A percentile compares a stretch with the other conserved stretches of the same genome.
phyloP scores from a whole-genome alignment of 768 basidiomycete species.

The Hygrocybe coccinea region DNA sequence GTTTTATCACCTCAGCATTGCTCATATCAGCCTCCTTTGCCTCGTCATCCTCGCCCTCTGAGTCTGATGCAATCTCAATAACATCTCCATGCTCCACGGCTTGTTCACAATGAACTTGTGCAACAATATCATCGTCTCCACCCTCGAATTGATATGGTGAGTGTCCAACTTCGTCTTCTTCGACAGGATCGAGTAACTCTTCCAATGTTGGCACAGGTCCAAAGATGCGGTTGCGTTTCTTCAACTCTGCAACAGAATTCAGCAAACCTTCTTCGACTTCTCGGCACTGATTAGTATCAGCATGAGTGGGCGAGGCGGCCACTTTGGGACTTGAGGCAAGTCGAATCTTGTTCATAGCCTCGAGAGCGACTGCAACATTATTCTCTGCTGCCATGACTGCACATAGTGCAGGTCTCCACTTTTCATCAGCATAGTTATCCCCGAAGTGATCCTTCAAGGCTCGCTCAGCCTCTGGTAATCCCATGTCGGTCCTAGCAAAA shows the following conservation, averaged over 20 bases:
- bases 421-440: conserved; percentile 8
- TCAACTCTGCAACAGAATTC: conserved; percentile 13
- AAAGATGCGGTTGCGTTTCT: conserved; percentile 12
- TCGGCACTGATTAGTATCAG: conserved; percentile 6
- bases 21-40: neutral
- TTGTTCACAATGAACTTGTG: conserved; percentile 11
- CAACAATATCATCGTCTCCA: conserved; percentile 9
- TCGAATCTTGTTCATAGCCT: conserved; percentile 3
- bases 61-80: conserved; percentile 1
- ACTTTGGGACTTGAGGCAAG: too few relatives aligned
- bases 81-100: neutral
- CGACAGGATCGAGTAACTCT: conserved; percentile 13
- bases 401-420: conserved; percentile 14
- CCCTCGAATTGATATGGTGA: conserved; percentile 4
- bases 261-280: conserved; percentile 12
- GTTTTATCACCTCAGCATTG: neutral
- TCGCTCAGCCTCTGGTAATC: conserved; percentile 12
- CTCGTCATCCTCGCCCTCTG: neutral
- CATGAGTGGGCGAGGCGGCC: neutral
- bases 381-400: conserved; percentile 15
- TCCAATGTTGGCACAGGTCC: conserved; percentile 9
- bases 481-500: conserved; percentile 15
- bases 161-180: conserved; percentile 14
- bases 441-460: conserved; percentile 9
- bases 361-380: conserved; percentile 6